A percentile compares a stretch with the other conserved stretches of the same genome.
phyloP scores from a whole-genome alignment of 1,139 yeast species.

The Hemisphaericaspora lyxosophila region DNA sequence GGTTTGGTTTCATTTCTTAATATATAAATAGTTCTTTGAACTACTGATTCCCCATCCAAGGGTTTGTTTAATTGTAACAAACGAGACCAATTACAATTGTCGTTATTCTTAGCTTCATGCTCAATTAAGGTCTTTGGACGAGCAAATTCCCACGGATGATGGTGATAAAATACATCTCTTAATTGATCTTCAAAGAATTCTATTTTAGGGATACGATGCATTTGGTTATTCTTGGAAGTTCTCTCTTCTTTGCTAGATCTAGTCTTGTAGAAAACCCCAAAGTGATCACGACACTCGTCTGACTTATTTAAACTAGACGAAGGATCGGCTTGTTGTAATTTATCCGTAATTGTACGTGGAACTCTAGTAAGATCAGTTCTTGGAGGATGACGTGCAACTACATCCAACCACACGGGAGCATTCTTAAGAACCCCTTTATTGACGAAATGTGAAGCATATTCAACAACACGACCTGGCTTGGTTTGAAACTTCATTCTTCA shows the following conservation, averaged over 20 bases:
- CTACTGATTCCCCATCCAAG: constrained; percentile 90
- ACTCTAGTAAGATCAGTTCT: constrained; percentile 56
- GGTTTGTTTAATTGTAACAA: constrained; percentile 72
- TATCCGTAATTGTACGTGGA: constrained; percentile 24
- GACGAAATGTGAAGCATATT: constrained; percentile 72
- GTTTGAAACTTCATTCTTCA: constrained; percentile 66
- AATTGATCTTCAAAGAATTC: constrained; percentile 78
- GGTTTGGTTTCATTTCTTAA: constrained; percentile 34
- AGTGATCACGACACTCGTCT: background rate
- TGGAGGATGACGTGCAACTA: constrained; percentile 81
- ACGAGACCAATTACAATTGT: constrained; percentile 70
- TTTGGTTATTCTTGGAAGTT: constrained; percentile 28
- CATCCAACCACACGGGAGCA: constrained; percentile 87
- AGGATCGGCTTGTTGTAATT: constrained; percentile 20
- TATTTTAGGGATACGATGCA: constrained; percentile 61
- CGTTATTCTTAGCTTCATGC: constrained; percentile 56
- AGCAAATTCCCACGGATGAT: constrained; percentile 98
- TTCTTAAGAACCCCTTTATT: constrained; percentile 60
- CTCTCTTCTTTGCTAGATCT: constrained; percentile 32
- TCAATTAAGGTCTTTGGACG: constrained; percentile 88
- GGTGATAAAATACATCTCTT: constrained; percentile 77
- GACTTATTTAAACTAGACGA: constrained; percentile 4
- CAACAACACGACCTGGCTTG: constrained; percentile 68
- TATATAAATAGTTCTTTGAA: constrained; percentile 82
- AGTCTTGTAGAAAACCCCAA: constrained; percentile 37